Evolutionary conservation across 352 stramenopile species (phyloP).

Genomic region (Phytopythium oedochilum): DNA sequence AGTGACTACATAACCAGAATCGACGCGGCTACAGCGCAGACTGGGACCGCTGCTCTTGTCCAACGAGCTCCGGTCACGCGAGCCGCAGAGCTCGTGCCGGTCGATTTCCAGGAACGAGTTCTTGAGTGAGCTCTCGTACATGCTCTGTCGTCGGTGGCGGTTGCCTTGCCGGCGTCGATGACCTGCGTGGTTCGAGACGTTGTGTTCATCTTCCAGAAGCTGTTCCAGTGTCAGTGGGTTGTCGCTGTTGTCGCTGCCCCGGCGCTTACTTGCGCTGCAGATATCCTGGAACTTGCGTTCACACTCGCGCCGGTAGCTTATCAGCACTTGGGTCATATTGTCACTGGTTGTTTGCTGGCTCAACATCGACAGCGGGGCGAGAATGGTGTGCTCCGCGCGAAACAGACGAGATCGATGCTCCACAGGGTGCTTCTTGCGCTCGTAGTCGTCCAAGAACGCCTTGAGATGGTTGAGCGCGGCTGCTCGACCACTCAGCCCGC

Average conservation of each 20-base stretch:
- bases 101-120: background rate
- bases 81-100: background rate
- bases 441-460: conserved; percentile 28
- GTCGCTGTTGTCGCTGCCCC: background rate
- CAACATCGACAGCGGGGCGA: conserved; percentile 20
- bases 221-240: conserved; percentile 3
- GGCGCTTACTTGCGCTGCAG: background rate
- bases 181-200: no score
- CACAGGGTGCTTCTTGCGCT: conserved; percentile 15
- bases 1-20: background rate
- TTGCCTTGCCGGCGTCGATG: background rate
- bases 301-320: conserved; percentile 2
- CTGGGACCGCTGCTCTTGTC: background rate
- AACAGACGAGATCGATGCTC: conserved; percentile 27
- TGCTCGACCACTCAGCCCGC: background rate
- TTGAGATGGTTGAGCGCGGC: conserved; percentile 10
- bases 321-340: background rate
- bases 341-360: conserved; percentile 10
- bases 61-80: background rate
- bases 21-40: background rate
- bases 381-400: conserved; percentile 21
- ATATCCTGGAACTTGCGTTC: background rate
- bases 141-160: background rate
- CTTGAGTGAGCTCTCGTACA: background rate
- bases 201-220: background rate